Percentiles rank a stretch among this genome's conserved stretches.
Evolutionary conservation across 441 rosid genomes (phyloP).

Genomic region (Erodium chrysanthum): DNA sequence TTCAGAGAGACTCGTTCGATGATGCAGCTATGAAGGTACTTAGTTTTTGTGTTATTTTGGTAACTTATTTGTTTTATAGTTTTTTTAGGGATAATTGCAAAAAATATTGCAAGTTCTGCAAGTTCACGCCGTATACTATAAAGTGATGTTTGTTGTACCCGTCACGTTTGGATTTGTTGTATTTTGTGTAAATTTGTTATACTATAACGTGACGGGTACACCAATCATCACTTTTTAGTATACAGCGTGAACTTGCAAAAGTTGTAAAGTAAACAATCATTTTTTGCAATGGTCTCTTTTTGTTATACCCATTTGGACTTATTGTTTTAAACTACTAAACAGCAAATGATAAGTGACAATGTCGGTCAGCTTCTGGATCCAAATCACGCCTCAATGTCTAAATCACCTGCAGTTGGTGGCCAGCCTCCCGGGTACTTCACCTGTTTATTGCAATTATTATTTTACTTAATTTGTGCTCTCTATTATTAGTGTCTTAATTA

Average conservation of each 20-base stretch:
- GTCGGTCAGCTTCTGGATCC: constrained; percentile 72
- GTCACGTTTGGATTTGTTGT: no score
- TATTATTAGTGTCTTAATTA: background rate
- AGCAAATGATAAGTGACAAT: constrained; percentile 64
- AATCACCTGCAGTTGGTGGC: constrained; percentile 55
- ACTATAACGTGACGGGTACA: no score
- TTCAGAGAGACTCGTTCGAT: constrained; percentile 63
- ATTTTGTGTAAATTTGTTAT: no score
- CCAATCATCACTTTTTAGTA: no score
- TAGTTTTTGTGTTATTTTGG: background rate
- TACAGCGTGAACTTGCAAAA: no score
- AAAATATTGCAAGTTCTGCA: no score
- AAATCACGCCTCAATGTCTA: constrained; percentile 65
- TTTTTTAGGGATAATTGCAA: background rate
- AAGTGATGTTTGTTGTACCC: no score
- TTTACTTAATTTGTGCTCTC: background rate
- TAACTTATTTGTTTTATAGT: background rate
- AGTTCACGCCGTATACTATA: no score
- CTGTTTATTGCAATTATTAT: background rate
- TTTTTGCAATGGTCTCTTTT: no score
- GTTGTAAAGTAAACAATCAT: no score
- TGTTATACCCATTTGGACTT: constrained; percentile 8
- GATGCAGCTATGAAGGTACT: constrained; percentile 68
- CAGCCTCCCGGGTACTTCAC: constrained; percentile 75
- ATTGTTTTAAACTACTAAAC: constrained; percentile 19